These are phyloP conservation scores for Macadamia tetraphylla DNA, from an alignment of 164 flowering plant species.

Conservation along the genomic window DNA sequence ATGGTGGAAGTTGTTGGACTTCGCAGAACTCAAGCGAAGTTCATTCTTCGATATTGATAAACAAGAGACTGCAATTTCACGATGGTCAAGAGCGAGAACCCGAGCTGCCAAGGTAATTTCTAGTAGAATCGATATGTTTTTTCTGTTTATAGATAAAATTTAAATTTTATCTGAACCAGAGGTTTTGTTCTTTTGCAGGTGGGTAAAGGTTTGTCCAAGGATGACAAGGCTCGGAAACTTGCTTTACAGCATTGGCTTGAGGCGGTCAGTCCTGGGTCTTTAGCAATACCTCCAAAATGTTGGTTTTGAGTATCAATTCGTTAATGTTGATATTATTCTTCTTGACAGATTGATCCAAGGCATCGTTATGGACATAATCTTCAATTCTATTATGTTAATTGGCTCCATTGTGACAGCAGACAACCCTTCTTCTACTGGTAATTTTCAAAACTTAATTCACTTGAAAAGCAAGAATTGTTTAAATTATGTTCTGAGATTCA, in stretches of 20 bases:
- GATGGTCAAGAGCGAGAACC: slow-evolving; percentile 88
- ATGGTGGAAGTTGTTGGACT: slow-evolving; percentile 72
- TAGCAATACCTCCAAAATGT: neutral
- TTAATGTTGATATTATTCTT: neutral
- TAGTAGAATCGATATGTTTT: neutral
- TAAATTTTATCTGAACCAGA: neutral
- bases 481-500: neutral
- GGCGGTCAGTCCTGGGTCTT: slow-evolving; percentile 55
- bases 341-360: slow-evolving; percentile 82
- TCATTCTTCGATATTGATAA: slow-evolving; percentile 71
- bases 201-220: slow-evolving; percentile 91
- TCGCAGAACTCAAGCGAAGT: slow-evolving; percentile 78
- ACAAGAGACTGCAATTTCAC: slow-evolving; percentile 69
- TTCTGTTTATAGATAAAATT: neutral
- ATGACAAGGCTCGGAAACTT: slow-evolving; percentile 80
- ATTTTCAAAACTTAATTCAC: slow-evolving; percentile 7
- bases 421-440: slow-evolving; percentile 98
- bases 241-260: slow-evolving; percentile 98
- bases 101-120: slow-evolving; percentile 78
- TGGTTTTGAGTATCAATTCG: neutral
- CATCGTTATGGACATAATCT: slow-evolving; percentile 98
- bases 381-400: slow-evolving; percentile 68
- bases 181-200: slow-evolving; percentile 40
- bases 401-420: slow-evolving; percentile 82
- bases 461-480: neutral